These are phyloP conservation scores for Wickerhamomyces sydowiorum DNA, from an alignment of 805 yeast genomes.

Conservation along the genomic window DNA sequence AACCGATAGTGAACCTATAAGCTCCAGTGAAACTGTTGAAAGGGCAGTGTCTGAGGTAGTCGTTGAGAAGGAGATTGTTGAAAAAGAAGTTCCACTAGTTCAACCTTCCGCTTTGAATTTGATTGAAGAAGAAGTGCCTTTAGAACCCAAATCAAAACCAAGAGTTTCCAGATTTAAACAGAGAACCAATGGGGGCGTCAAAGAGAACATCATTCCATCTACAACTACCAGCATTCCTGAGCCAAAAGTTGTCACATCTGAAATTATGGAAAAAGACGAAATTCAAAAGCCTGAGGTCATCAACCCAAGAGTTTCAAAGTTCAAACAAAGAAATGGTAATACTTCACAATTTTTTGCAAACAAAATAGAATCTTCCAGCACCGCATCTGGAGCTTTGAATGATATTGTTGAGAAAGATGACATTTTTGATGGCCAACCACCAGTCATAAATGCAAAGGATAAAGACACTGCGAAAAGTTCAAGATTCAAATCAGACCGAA, in stretches of 20 bases:
- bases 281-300: not conserved
- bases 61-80: not conserved
- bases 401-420: slow-evolving; percentile 12
- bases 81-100: not conserved
- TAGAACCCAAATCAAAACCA: not conserved
- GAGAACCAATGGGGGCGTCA: no score
- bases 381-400: not conserved
- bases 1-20: not conserved
- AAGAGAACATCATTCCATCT: no score
- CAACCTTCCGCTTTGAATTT: slow-evolving; percentile 1
- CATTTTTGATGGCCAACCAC: slow-evolving; percentile 5
- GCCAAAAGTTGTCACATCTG: not conserved
- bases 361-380: no score
- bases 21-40: not conserved
- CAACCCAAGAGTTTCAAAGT: not conserved
- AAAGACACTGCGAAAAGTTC: slow-evolving; percentile 23
- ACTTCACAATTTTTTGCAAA: no score
- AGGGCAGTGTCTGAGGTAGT: not conserved
- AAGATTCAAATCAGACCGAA: slow-evolving; percentile 22
- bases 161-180: no score
- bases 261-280: not conserved
- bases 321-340: not conserved
- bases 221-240: not conserved
- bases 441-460: slow-evolving; percentile 4
- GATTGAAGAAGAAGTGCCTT: not conserved